phyloP scores from a whole-genome alignment of 441 rosid species.

The Brassica hybrid region DNA sequence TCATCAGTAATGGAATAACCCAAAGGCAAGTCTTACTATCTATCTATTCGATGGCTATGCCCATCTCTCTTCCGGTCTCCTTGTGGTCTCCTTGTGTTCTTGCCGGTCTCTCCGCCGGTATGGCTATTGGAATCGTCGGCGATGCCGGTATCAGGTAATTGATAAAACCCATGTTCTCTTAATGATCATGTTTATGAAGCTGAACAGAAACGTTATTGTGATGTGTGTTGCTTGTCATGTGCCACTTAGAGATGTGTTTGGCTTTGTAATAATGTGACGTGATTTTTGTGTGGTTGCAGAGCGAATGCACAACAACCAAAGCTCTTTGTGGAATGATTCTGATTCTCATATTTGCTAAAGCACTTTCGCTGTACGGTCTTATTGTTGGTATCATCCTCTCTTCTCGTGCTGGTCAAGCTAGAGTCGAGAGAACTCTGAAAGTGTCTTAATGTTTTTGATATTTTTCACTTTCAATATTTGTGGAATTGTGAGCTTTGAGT shows the following conservation, averaged over 20 bases:
- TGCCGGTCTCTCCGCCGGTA: slow-evolving; percentile 46
- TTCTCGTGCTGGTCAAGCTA: slow-evolving; percentile 47
- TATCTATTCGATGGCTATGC: slow-evolving; percentile 42
- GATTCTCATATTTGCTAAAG: slow-evolving; percentile 49
- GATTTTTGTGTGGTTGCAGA: slow-evolving; percentile 31
- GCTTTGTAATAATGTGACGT: not conserved
- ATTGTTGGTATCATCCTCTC: slow-evolving; percentile 55
- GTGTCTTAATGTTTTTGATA: slow-evolving; percentile 29
- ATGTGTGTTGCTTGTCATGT: too few relatives aligned
- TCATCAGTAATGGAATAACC: slow-evolving; percentile 51
- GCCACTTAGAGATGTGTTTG: too few relatives aligned
- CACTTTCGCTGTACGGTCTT: slow-evolving; percentile 50
- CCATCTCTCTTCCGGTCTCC: slow-evolving; percentile 50
- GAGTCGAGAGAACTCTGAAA: not conserved
- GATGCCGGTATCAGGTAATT: slow-evolving; percentile 47
- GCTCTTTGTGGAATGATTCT: slow-evolving; percentile 51
- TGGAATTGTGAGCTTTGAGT: slow-evolving; percentile 22
- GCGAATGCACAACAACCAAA: slow-evolving; percentile 54
- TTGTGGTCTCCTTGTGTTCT: slow-evolving; percentile 41
- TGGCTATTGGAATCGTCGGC: slow-evolving; percentile 50
- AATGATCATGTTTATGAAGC: too few relatives aligned
- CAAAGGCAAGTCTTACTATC: slow-evolving; percentile 31
- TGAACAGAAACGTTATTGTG: too few relatives aligned
- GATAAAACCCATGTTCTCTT: too few relatives aligned
- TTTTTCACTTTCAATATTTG: not conserved